These are phyloP conservation scores for Radiomyces spectabilis DNA, from an alignment of 192 early-diverging fungal genomes.

Conservation along the genomic window DNA sequence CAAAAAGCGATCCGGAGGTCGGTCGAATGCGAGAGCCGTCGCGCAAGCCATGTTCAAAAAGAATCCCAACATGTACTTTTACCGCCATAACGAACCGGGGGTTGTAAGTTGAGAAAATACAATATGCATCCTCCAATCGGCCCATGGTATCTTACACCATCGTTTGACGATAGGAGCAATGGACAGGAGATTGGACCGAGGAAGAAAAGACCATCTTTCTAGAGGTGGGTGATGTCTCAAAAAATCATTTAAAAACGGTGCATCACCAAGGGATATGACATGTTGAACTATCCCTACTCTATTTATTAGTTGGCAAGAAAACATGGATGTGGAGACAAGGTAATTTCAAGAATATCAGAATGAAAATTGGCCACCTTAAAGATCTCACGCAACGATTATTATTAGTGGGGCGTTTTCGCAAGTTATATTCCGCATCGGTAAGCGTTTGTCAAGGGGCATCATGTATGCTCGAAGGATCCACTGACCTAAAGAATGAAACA, in stretches of 20 bases:
- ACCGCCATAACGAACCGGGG: constrained; percentile 70
- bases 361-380: no score
- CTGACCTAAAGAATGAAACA: not conserved
- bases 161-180: constrained; percentile 60
- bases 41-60: constrained; percentile 63
- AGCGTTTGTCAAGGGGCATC: not conserved
- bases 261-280: constrained; percentile 15
- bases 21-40: constrained; percentile 27
- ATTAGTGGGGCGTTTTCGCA: constrained; percentile 49
- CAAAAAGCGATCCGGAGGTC: constrained; percentile 12
- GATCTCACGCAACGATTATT: not conserved
- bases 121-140: no score
- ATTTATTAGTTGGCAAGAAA: constrained; percentile 26
- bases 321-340: constrained; percentile 53
- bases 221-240: constrained; percentile 32
- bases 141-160: no score
- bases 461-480: not conserved
- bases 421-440: constrained; percentile 51
- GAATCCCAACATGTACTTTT: constrained; percentile 74
- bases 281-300: constrained; percentile 26
- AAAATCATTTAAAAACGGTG: constrained; percentile 1
- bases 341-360: not conserved
- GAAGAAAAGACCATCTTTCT: constrained; percentile 55
- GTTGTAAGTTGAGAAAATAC: constrained; percentile 29
- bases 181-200: constrained; percentile 67